A percentile compares a stretch with the other conserved stretches of the same genome.
Evolutionary conservation across 1,139 yeast genomes (phyloP).

Genomic region (Nematodospora anomalae): DNA sequence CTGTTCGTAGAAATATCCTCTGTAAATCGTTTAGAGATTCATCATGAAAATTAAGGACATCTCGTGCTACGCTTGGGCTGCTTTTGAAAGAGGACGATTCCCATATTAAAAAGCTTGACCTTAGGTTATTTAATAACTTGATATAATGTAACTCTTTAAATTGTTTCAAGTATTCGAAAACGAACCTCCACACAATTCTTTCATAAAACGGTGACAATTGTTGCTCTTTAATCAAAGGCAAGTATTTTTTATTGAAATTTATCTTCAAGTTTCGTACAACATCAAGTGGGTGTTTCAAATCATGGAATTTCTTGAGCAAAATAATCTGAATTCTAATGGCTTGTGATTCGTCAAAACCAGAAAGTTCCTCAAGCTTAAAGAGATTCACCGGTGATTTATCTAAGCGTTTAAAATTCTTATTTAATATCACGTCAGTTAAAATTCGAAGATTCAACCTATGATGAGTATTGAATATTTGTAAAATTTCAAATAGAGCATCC

Average conservation of each 20-base stretch:
- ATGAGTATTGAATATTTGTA: slow-evolving; percentile 28
- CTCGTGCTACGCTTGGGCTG: slow-evolving; percentile 17
- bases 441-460: slow-evolving; percentile 26
- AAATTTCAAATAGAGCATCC: slow-evolving; percentile 27
- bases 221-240: slow-evolving; percentile 27
- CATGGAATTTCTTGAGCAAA: slow-evolving; percentile 37
- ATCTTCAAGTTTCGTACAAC: slow-evolving; percentile 33
- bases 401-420: slow-evolving; percentile 25
- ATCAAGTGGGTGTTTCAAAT: slow-evolving; percentile 30
- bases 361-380: not conserved
- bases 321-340: slow-evolving; percentile 25
- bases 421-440: slow-evolving; percentile 30
- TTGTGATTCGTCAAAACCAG: slow-evolving; percentile 15
- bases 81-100: slow-evolving; percentile 29
- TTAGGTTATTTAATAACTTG: slow-evolving; percentile 21
- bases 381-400: slow-evolving; percentile 22
- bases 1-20: slow-evolving; percentile 25
- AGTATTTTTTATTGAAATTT: slow-evolving; percentile 26
- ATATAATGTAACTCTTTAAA: slow-evolving; percentile 28
- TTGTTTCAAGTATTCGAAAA: slow-evolving; percentile 34
- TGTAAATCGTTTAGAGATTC: slow-evolving; percentile 26
- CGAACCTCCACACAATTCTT: slow-evolving; percentile 44
- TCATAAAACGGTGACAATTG: slow-evolving; percentile 39
- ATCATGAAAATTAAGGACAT: slow-evolving; percentile 18
- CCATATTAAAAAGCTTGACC: slow-evolving; percentile 42